Base-by-base conservation (phyloP, 2,329 filamentous ascomycete species). In the Raffaelea arxii region DNA sequence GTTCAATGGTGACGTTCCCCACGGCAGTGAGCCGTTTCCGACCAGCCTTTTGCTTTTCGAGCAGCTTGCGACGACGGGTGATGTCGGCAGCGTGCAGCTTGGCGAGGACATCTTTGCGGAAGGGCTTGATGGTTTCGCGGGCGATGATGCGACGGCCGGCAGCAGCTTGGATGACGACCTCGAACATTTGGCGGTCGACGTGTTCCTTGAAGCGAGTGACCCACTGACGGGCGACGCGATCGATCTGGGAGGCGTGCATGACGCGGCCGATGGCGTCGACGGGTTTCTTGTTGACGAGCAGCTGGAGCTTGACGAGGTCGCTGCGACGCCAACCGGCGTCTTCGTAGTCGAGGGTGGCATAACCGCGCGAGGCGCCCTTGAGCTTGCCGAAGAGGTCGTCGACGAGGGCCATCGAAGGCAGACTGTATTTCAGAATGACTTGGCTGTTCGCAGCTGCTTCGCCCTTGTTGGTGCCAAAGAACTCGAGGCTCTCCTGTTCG, bases 351-450 rank as follows among this genome's bases (percentile, higher is more conserved):
- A 98, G 76, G 30, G 86, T 92, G 0, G 92, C 92, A 57, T 98
- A 98, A 11, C 92, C 92, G 62, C 66, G 70, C 46, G 90, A 96
- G 0, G 80, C 77, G 32, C 89, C 87, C 64, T 98, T 98, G 45
- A 98, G 73, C 65, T 94, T 96, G 44, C 92, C 92, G 62, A 98
- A 98, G 60, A 98, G 84, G 64, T 98, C 92, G 56, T 97, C 92
- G 1, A 98, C 92, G 4, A 98, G 72, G 46, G 95, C 87, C 2
- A 89, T 81, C 1, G 95, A 75, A 0, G 92, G 92, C 2, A 98
- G 67, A 44, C 90, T 80, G 62, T 98, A 98, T 58, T 91, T 91
- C 27, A 98, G 70, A 52, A 98, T 97, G 48, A 97, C 91, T 64
- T 98, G 92, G 16, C 32, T n/a, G 27, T 30, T 30, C 2, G 85